Percentiles rank a stretch among this genome's conserved stretches.
These are phyloP conservation scores for Apiospora aurea DNA, from an alignment of 2,329 filamentous ascomycete species.

Conservation along the genomic window DNA sequence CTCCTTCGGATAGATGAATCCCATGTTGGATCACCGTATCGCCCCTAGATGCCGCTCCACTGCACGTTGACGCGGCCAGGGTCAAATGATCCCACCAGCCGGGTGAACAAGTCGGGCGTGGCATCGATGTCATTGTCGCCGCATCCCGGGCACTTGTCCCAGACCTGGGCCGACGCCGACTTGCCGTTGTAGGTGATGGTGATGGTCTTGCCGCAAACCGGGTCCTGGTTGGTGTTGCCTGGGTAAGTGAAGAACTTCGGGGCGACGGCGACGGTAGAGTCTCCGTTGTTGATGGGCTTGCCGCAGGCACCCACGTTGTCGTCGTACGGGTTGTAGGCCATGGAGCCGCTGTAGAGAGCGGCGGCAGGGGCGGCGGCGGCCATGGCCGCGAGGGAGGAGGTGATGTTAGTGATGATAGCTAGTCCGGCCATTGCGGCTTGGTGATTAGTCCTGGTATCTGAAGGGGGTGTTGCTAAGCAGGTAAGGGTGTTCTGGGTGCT, in stretches of 20 bases:
- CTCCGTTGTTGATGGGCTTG: slow-evolving; percentile 16
- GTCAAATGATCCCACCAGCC: slow-evolving; percentile 28
- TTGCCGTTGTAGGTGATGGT: slow-evolving; percentile 33
- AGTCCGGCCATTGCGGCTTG: not conserved
- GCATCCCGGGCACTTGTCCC: slow-evolving; percentile 42
- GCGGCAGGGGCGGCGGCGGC: not conserved
- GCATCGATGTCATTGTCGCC: slow-evolving; percentile 39
- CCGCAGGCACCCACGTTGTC: not conserved
- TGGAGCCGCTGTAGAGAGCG: not conserved
- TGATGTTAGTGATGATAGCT: not conserved
- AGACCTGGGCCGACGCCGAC: slow-evolving; percentile 35
- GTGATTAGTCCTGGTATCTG: not conserved
- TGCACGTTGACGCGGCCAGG: not conserved
- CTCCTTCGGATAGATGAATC: not conserved
- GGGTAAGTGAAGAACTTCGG: slow-evolving; percentile 11
- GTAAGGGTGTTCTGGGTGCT: not conserved
- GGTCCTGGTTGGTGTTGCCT: slow-evolving; percentile 31
- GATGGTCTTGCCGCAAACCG: slow-evolving; percentile 27
- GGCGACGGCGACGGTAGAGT: slow-evolving; percentile 25
- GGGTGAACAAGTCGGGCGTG: slow-evolving; percentile 39
- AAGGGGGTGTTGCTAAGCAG: not conserved
- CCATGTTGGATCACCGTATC: not conserved
- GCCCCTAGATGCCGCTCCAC: not conserved
- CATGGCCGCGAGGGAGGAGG: not conserved
- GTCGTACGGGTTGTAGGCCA: not conserved